Conservation (phyloP, 768 basidiomycete genomes). For the Goffeauzyma gilvescens region DNA sequence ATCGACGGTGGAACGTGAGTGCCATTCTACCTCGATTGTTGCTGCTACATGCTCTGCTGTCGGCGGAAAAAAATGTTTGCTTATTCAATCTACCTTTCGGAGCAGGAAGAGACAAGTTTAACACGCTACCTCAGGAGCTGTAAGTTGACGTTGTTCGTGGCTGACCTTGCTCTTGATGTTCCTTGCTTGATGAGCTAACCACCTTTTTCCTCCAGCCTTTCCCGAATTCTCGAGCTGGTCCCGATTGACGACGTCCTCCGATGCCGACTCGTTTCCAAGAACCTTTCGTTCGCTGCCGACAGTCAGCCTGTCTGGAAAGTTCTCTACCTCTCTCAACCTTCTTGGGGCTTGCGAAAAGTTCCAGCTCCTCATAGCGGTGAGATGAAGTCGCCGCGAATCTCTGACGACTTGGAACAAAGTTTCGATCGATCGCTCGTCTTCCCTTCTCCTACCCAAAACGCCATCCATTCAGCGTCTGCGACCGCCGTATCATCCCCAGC, state of each 20-base stretch:
- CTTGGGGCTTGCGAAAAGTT: conserved; percentile 2
- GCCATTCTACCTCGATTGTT: no score
- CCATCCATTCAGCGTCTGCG: not conserved
- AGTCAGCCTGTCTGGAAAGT: conserved; percentile 3
- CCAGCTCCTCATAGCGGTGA: not conserved
- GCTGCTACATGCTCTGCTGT: no score
- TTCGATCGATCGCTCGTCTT: not conserved
- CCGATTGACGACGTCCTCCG: not conserved
- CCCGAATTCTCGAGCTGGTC: not conserved
- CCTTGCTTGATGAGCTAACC: no score
- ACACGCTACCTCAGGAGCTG: no score
- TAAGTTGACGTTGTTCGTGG: no score
- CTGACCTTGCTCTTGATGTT: no score
- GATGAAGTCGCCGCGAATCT: not conserved
- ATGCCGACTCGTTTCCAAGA: not conserved
- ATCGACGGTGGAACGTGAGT: no score
- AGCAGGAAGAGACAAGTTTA: no score
- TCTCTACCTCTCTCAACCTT: not conserved
- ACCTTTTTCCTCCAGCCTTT: not conserved
- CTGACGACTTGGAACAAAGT: not conserved
- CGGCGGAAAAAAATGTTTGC: no score
- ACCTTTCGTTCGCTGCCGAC: conserved; percentile 1
- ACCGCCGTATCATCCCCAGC: not conserved
- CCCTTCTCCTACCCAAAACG: not conserved
- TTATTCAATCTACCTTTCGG: no score